Percentiles rank a stretch among this genome's conserved stretches.
phyloP scores from a whole-genome alignment of 2,329 filamentous ascomycete species.

The Aspergillus sp. region DNA sequence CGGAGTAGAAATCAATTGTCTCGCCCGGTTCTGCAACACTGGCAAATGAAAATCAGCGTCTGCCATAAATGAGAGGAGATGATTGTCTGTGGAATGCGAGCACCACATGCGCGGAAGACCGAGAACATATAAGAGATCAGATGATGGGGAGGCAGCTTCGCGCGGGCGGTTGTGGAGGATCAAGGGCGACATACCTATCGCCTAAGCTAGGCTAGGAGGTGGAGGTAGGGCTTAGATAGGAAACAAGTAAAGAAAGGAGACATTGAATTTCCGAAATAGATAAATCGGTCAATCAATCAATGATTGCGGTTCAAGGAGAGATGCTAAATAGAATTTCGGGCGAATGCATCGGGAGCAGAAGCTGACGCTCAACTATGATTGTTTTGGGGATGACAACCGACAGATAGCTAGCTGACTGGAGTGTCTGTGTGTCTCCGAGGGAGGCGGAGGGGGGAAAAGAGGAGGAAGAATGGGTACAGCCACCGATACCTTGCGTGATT shows the following conservation, averaged over 20 bases:
- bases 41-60: constrained; percentile 2
- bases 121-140: constrained; percentile 1
- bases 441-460: background rate
- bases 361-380: constrained; percentile 12
- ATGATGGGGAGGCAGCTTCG: background rate
- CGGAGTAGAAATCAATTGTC: background rate
- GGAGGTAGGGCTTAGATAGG: constrained; percentile 8
- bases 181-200: constrained; percentile 10
- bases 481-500: background rate
- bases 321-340: constrained; percentile 4
- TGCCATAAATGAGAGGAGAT: background rate
- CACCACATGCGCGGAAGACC: background rate
- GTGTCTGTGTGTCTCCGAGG: background rate
- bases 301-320: constrained; percentile 6
- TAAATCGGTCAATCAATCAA: background rate
- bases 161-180: background rate
- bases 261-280: constrained; percentile 6
- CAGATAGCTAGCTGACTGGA: constrained; percentile 9
- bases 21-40: constrained; percentile 1
- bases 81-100: background rate
- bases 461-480: background rate
- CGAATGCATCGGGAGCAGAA: background rate
- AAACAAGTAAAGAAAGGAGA: constrained; percentile 7
- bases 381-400: constrained; percentile 17
- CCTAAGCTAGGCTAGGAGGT: constrained; percentile 1